These are phyloP conservation scores for Inonotus obliquus DNA, from an alignment of 1,284 basidiomycete genomes.

Conservation along the genomic window DNA sequence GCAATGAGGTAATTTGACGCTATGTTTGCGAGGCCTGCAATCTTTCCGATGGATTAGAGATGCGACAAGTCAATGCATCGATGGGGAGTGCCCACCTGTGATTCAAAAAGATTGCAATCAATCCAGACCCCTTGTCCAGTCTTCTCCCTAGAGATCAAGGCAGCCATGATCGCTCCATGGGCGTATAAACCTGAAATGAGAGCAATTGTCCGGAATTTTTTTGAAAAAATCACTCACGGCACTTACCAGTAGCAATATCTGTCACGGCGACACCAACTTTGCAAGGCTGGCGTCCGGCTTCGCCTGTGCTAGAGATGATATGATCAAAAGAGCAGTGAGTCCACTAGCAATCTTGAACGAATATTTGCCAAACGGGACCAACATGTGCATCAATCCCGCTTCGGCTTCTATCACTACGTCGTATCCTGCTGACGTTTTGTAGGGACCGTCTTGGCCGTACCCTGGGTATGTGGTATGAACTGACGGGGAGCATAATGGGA, in stretches of 20 bases:
- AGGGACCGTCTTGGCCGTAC: conserved; percentile 93
- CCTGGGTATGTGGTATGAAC: conserved; percentile 40
- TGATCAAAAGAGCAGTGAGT: not conserved
- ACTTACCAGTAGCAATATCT: conserved; percentile 73
- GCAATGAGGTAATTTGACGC: conserved; percentile 91
- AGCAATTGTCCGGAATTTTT: not conserved
- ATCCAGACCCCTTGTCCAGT: conserved; percentile 90
- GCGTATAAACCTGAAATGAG: conserved; percentile 64
- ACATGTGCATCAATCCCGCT: conserved; percentile 94
- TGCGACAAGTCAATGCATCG: not conserved
- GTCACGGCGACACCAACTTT: conserved; percentile 92
- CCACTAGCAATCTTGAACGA: not conserved
- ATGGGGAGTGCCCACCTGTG: conserved; percentile 50
- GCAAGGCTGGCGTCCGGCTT: conserved; percentile 81
- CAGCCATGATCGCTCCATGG: conserved; percentile 91
- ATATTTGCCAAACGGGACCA: conserved; percentile 9
- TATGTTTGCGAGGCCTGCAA: conserved; percentile 90
- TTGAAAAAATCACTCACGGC: not conserved
- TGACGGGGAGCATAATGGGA: conserved; percentile 1
- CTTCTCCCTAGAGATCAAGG: conserved; percentile 73
- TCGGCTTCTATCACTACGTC: conserved; percentile 91
- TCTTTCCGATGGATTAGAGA: conserved; percentile 38
- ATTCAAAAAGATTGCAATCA: conserved; percentile 86
- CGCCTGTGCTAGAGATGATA: conserved; percentile 65
- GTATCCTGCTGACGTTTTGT: conserved; percentile 78